A percentile compares a stretch with the other conserved stretches of the same genome.
phyloP scores from a whole-genome alignment of 768 basidiomycete species.

The Panellus pusillus region DNA sequence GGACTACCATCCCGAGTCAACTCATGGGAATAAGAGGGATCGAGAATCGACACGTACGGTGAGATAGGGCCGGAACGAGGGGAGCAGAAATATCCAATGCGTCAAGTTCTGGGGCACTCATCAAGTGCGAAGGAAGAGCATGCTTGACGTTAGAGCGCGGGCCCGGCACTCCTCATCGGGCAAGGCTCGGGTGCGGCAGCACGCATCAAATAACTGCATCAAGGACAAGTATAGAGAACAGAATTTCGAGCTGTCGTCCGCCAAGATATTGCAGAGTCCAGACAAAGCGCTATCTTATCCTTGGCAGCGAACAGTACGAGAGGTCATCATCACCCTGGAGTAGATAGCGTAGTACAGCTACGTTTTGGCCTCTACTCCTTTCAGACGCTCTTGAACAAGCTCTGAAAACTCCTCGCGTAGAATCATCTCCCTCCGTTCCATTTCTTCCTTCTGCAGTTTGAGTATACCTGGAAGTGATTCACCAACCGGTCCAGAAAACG shows the following conservation, averaged over 20 bases:
- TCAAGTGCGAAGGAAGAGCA: background rate
- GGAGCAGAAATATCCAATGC: background rate
- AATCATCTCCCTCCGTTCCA: conserved; percentile 85
- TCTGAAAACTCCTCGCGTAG: conserved; percentile 89
- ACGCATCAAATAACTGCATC: too few species aligned
- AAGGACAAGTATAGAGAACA: too few species aligned
- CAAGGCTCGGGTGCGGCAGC: too few species aligned
- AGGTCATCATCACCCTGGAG: too few species aligned
- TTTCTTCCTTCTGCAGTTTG: conserved; percentile 93
- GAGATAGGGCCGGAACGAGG: background rate
- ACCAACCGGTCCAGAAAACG: too few species aligned
- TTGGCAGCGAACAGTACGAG: too few species aligned
- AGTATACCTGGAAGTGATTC: conserved; percentile 46
- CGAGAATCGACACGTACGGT: background rate
- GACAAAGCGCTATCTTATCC: too few species aligned
- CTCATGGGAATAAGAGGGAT: background rate
- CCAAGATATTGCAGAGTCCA: too few species aligned
- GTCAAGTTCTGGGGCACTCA: background rate
- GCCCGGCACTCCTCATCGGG: too few species aligned
- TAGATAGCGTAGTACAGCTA: background rate
- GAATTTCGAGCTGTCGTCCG: background rate
- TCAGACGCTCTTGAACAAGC: conserved; percentile 75
- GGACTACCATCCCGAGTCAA: background rate
- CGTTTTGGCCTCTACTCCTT: conserved; percentile 35
- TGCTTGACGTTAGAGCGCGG: too few species aligned